Evolutionary conservation across 352 stramenopile genomes (phyloP), one percentile per base, ranked within the genome.

Genomic region (Globisporangium canariense): DNA sequence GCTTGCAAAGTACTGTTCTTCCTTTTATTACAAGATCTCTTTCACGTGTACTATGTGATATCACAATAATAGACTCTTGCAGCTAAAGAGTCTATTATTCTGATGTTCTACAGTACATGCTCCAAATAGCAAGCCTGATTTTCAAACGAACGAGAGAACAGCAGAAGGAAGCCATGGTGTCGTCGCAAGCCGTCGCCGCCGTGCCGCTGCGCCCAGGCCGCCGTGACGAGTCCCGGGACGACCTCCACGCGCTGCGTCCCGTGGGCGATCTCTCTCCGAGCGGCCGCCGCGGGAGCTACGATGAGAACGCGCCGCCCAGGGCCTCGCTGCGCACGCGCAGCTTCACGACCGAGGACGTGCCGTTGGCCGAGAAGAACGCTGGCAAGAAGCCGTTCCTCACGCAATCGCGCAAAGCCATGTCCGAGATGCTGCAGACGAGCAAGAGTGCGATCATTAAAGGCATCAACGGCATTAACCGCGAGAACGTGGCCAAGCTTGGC

Each of bases 311-410:
- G 25, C 47, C 70, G 50, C 56, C 59, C 18, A 28, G 16, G 18
- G 61, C 60, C 13, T 53, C 68, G 43, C 56, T 68, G 41, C 67
- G 68, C 5, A 75, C 83, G 51, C 68, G 79, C 60, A 92, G 83
- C 68, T 94, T 94, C 71, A 91, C 85, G 49, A 90, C 82, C 0
- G 85, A 94, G 58, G 85, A 94, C 64, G 55, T 91, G 38, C 82
- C 85, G 55, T 77, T 74, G 25, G 50, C 32, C 34, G 47, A 62
- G 25, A 60, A 60, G 30, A 16, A 58, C 16, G 25, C 14, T 7
- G 38, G 3, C 2, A 68, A 64, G 32, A 85, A 85, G 68, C 76
- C 83, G 34, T 71, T 89, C 38, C 67, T 90, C 60, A 60, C 61
- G 32, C 56, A 75, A 41, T 60, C 52, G 28, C 64, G 58, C 22